phyloP scores from a whole-genome alignment of 345 rosid genomes.

The Boechera divaricarpa region DNA sequence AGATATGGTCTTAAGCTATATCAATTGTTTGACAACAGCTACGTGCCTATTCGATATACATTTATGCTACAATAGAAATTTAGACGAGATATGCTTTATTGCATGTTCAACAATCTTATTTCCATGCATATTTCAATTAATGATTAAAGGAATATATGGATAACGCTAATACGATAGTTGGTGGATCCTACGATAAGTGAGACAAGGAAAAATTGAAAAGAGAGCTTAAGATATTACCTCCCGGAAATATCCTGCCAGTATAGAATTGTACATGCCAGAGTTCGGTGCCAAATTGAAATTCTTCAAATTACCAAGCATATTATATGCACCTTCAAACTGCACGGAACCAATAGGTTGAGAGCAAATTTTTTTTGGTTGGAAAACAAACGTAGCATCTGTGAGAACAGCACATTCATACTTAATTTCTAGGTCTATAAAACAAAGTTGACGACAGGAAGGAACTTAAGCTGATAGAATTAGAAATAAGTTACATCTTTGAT shows the following conservation, averaged over 20 bases:
- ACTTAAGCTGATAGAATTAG: constrained; percentile 22
- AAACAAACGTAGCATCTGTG: constrained; percentile 20
- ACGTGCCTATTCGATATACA: background rate
- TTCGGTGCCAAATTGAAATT: constrained; percentile 62
- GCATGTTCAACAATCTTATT: constrained; percentile 18
- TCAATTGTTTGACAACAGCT: background rate
- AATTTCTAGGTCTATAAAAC: constrained; percentile 13
- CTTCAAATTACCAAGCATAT: constrained; percentile 69
- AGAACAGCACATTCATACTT: constrained; percentile 16
- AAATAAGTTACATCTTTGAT: constrained; percentile 77
- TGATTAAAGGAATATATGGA: background rate
- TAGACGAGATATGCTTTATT: constrained; percentile 9
- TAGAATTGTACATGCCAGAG: constrained; percentile 70
- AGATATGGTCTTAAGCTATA: constrained; percentile 15
- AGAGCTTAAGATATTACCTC: constrained; percentile 54
- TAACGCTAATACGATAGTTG: constrained; percentile 2
- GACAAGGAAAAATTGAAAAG: background rate
- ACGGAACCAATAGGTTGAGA: constrained; percentile 29
- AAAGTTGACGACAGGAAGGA: constrained; percentile 1
- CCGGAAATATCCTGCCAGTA: constrained; percentile 80
- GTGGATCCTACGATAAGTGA: constrained; percentile 16
- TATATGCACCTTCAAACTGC: constrained; percentile 82
- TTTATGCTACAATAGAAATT: constrained; percentile 12
- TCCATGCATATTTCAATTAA: constrained; percentile 9
- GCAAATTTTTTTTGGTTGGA: background rate